A percentile compares a stretch with the other conserved stretches of the same genome.
These are phyloP conservation scores for Talaromyces amestolkiae DNA, from an alignment of 2,329 filamentous ascomycete genomes.

Conservation along the genomic window DNA sequence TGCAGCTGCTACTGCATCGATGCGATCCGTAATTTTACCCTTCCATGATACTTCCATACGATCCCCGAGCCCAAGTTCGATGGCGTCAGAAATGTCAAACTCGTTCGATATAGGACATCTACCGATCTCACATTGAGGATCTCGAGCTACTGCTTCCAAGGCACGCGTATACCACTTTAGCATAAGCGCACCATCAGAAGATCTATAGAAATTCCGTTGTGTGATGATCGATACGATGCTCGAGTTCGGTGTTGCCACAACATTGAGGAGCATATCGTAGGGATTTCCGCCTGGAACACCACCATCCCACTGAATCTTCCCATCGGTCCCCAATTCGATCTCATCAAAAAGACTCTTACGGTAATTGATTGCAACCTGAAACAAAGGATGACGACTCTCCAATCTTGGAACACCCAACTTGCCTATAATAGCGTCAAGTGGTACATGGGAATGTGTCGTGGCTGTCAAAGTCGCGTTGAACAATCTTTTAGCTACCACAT, in stretches of 20 bases:
- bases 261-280: slow-evolving; percentile 41
- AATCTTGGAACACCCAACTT: slow-evolving; percentile 44
- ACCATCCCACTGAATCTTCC: slow-evolving; percentile 21
- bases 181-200: slow-evolving; percentile 27
- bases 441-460: slow-evolving; percentile 45
- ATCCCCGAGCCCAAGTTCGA: slow-evolving; percentile 20
- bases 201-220: slow-evolving; percentile 35
- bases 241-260: slow-evolving; percentile 31
- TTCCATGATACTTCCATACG: slow-evolving; percentile 29
- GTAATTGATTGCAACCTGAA: slow-evolving; percentile 53
- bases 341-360: slow-evolving; percentile 40
- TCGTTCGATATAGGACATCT: slow-evolving; percentile 22
- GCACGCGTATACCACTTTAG: slow-evolving; percentile 26
- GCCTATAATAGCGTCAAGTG: slow-evolving; percentile 51
- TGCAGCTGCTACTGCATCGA: slow-evolving; percentile 33
- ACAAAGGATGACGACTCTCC: slow-evolving; percentile 44
- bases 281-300: slow-evolving; percentile 24
- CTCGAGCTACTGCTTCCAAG: slow-evolving; percentile 23
- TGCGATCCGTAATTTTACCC: slow-evolving; percentile 34
- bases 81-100: slow-evolving; percentile 21
- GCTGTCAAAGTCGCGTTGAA: slow-evolving; percentile 35
- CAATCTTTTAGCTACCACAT: slow-evolving; percentile 28
- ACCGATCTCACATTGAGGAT: slow-evolving; percentile 24
- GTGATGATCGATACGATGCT: slow-evolving; percentile 30
- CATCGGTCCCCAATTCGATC: slow-evolving; percentile 29